Base-by-base conservation (phyloP, 768 basidiomycete species). In the Lentinus tigrinus region DNA sequence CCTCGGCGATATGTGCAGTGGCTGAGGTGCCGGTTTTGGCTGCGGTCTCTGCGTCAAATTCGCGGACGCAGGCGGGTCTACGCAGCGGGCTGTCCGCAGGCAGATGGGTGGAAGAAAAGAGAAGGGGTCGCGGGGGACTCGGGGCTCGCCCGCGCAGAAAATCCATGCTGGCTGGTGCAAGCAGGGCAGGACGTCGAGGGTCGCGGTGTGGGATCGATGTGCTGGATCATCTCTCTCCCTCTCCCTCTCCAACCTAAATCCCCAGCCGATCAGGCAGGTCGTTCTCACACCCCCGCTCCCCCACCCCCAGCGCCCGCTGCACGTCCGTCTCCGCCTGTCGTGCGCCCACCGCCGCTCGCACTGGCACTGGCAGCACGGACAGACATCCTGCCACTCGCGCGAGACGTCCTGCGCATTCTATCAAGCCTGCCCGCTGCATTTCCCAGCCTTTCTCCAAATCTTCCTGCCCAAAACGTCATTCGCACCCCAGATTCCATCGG, bases 401-500 rank as follows among this genome's bases (percentile, higher is more conserved):
- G n/a, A 31, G 11, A 23, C 17, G 31, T 27, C 21, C 19, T 23
- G n/a, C n/a, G n/a, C 37, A 24, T 42, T 27, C 43, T 43, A 57
- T 57, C 50, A 50, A 17, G n/a, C 47, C 21, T 26, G 40, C 39
- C 39, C 37, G 34, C 39, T 28, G n/a, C 47, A 49, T 24, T 58
- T 39, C 57, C 57, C 44, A 53, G 37, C 44, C 38, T 46, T 46
- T 11, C 36, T 47, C 44, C 31, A 9, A 11, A 16, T 42, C 5
- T 39, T 19, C 40, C 44, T 21, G 38, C 47, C 51, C 27, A 48
- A 58, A 52, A 58, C 57, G 57, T 47, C 52, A 53, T 58, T 58
- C 44, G 51, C 36, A 52, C 57, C 57, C 57, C 52, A 58, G 57
- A 58, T 58, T 39, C 40, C 37, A 58, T 58, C 57, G 51, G 56